Conservation (phyloP, 306 rosid species). For the Dryas drummondii region DNA sequence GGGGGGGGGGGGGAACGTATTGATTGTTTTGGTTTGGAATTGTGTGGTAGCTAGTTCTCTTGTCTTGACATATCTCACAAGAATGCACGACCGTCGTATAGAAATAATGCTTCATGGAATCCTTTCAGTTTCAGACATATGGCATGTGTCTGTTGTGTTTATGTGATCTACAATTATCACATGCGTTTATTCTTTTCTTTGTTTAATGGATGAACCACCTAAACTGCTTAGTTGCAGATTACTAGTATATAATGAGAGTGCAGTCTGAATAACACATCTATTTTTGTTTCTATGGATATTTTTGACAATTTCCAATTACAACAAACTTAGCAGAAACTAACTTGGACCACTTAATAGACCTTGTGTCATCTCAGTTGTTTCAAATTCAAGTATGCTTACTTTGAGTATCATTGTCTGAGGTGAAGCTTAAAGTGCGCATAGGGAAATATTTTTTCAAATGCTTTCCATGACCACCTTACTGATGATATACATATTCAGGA, state of each 20-base stretch:
- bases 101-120: background rate
- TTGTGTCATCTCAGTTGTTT: constrained; percentile 3
- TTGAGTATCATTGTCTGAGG: background rate
- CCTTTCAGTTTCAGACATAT: constrained; percentile 2
- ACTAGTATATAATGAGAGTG: too few relatives aligned
- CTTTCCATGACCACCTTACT: background rate
- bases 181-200: constrained; percentile 14
- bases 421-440: background rate
- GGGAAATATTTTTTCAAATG: background rate
- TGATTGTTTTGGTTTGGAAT: background rate
- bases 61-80: background rate
- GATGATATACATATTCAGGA: background rate
- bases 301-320: background rate
- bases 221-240: background rate
- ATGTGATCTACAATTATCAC: constrained; percentile 7
- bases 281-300: background rate
- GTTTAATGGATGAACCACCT: background rate
- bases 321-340: background rate
- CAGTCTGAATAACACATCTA: background rate
- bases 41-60: background rate
- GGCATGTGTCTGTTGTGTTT: constrained; percentile 13
- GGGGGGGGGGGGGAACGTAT: too few relatives aligned
- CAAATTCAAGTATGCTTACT: background rate
- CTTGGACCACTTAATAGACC: background rate
- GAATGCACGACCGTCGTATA: background rate